Evolutionary conservation across 352 stramenopile species (phyloP).

Genomic region (Phytophthora pseudosyringae): DNA sequence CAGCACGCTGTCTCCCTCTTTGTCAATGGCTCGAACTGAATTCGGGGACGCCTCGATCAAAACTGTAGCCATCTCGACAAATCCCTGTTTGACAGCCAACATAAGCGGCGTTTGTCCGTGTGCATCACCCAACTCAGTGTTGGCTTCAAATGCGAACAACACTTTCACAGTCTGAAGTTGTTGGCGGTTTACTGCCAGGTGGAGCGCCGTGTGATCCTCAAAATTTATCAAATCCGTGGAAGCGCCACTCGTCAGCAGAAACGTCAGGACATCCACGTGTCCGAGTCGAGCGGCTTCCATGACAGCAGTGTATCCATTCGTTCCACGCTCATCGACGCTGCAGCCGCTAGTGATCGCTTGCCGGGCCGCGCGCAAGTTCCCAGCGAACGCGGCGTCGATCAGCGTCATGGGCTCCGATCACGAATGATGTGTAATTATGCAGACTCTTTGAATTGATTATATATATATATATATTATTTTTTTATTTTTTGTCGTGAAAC

Average conservation of each 20-base stretch:
- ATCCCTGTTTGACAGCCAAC: background rate
- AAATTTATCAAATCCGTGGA: background rate
- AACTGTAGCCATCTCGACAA: background rate
- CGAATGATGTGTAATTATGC: no score
- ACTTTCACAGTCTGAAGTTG: no score
- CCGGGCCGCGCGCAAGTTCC: conserved; percentile 6
- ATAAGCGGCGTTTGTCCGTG: conserved; percentile 13
- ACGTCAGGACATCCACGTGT: conserved; percentile 8
- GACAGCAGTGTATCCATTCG: conserved; percentile 5
- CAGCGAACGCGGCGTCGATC: conserved; percentile 11
- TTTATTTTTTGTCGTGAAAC: no score
- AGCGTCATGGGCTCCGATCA: conserved; percentile 8
- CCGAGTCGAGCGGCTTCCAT: conserved; percentile 8
- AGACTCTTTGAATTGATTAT: conserved; percentile 2
- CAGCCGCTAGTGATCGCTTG: background rate
- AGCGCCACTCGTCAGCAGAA: conserved; percentile 5
- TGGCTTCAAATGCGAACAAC: conserved; percentile 15
- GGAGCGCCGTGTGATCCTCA: conserved; percentile 12
- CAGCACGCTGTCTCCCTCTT: conserved; percentile 10
- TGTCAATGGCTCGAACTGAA: conserved; percentile 9
- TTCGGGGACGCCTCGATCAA: conserved; percentile 3
- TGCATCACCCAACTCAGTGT: background rate
- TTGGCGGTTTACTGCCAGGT: conserved; percentile 6
- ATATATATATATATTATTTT: no score
- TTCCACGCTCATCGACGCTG: background rate